A percentile compares a stretch with the other conserved stretches of the same genome.
phyloP scores from a whole-genome alignment of 1,284 basidiomycete species.

The Ceratobasidium theobromae region DNA sequence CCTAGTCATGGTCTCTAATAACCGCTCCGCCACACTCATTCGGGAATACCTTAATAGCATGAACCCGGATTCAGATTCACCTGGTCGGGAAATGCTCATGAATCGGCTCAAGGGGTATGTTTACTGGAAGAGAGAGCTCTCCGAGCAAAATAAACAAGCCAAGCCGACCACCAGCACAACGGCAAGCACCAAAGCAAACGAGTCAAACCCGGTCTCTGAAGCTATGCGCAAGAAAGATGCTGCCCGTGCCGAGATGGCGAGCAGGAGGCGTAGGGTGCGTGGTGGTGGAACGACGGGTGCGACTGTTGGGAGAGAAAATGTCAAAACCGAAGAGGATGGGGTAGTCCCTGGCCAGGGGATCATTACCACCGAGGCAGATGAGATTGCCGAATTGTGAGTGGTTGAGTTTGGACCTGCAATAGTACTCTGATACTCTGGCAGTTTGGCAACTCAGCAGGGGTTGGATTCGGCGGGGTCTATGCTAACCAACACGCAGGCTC shows the following conservation, averaged over 20 bases:
- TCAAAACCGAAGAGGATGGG: constrained; percentile 40
- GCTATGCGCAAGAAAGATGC: constrained; percentile 75
- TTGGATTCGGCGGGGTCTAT: constrained; percentile 21
- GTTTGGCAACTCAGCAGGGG: constrained; percentile 32
- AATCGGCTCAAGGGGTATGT: constrained; percentile 70
- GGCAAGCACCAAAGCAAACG: constrained; percentile 32
- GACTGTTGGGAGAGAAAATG: constrained; percentile 34
- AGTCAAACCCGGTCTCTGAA: constrained; percentile 53
- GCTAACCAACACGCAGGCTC: constrained; percentile 26
- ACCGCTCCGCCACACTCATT: constrained; percentile 71
- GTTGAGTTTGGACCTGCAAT: not conserved
- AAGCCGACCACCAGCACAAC: not conserved
- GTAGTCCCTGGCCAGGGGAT: constrained; percentile 45
- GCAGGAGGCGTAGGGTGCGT: constrained; percentile 60
- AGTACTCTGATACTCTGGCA: not conserved
- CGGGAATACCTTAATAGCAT: constrained; percentile 76
- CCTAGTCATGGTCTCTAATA: constrained; percentile 86
- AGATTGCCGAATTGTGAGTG: constrained; percentile 62
- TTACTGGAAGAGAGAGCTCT: constrained; percentile 75
- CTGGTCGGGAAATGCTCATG: constrained; percentile 78
- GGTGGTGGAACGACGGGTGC: constrained; percentile 58
- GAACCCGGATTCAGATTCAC: constrained; percentile 58
- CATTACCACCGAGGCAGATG: constrained; percentile 56
- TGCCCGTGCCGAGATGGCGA: constrained; percentile 55
- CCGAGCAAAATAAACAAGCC: constrained; percentile 41